These are phyloP conservation scores for Scleroderma bovista DNA, from an alignment of 768 basidiomycete genomes.

Conservation along the genomic window DNA sequence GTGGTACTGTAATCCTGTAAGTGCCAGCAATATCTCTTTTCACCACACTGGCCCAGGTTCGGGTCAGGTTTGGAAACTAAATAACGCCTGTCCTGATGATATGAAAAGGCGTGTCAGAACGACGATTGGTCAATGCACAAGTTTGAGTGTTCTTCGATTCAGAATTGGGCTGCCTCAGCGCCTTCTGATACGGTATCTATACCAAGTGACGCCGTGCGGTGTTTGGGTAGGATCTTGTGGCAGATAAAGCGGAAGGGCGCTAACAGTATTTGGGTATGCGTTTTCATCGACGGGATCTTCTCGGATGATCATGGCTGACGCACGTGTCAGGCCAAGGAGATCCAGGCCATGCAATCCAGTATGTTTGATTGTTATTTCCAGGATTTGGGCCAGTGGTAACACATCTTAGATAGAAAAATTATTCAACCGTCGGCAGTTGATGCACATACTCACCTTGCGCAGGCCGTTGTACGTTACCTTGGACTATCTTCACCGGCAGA, in stretches of 20 bases:
- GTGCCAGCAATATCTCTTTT: conserved; percentile 19
- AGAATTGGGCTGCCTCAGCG: conserved; percentile 47
- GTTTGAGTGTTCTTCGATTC: conserved; percentile 69
- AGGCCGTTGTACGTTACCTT: conserved; percentile 69
- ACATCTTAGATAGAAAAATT: conserved; percentile 48
- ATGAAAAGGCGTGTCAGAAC: conserved; percentile 58
- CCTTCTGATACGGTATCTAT: conserved; percentile 42
- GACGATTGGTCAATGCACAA: conserved; percentile 74
- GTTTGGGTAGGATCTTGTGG: conserved; percentile 74
- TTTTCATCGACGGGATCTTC: not conserved
- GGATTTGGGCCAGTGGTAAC: not conserved
- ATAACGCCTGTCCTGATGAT: not conserved
- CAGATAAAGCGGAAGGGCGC: conserved; percentile 48
- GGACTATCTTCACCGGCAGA: conserved; percentile 54
- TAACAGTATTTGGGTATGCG: conserved; percentile 53
- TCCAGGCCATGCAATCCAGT: conserved; percentile 77
- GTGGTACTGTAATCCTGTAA: conserved; percentile 72
- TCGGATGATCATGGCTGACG: not conserved
- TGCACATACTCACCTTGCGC: conserved; percentile 64
- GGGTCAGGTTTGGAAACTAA: not conserved
- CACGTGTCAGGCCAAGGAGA: conserved; percentile 47
- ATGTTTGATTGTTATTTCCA: conserved; percentile 20
- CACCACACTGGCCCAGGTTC: not conserved
- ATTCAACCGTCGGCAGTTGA: conserved; percentile 45
- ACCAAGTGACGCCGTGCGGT: conserved; percentile 77